These are phyloP conservation scores for Saururus chinensis DNA, from an alignment of 164 flowering plant species.

Conservation along the genomic window DNA sequence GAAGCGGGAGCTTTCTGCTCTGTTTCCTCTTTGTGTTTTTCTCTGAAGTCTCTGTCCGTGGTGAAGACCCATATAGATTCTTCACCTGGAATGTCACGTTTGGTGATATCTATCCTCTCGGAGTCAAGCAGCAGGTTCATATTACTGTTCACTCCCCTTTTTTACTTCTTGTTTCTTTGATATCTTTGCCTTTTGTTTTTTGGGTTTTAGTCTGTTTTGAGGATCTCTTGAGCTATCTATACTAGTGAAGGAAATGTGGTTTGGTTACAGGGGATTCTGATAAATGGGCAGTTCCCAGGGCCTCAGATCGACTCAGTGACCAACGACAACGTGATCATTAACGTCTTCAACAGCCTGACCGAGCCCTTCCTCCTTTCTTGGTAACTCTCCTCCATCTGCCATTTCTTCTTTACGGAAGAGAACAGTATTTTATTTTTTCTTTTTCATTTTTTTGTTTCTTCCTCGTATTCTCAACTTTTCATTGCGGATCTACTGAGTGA, in stretches of 20 bases:
- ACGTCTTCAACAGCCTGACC: slow-evolving; percentile 62
- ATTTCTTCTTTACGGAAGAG: neutral
- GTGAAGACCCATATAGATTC: slow-evolving; percentile 27
- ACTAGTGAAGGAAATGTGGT: neutral
- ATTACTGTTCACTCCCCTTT: no score
- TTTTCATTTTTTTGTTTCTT: neutral
- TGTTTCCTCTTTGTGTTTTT: slow-evolving; percentile 5
- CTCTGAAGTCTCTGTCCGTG: slow-evolving; percentile 10
- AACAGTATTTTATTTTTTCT: neutral
- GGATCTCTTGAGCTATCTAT: neutral
- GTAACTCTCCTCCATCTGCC: slow-evolving; percentile 22
- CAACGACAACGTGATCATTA: slow-evolving; percentile 84
- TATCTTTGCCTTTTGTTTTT: neutral
- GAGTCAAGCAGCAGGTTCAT: slow-evolving; percentile 26
- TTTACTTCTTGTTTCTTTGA: neutral
- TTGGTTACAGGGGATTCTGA: slow-evolving; percentile 80
- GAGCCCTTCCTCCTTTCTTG: slow-evolving; percentile 97
- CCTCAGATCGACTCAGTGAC: slow-evolving; percentile 85
- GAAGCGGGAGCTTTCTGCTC: neutral
- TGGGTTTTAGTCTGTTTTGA: neutral
- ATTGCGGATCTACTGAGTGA: neutral
- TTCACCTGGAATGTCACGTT: slow-evolving; percentile 24
- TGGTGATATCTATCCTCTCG: slow-evolving; percentile 30
- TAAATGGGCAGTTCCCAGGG: slow-evolving; percentile 98
- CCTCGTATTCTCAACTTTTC: no score